These are phyloP conservation scores for Ricinus communis DNA, from an alignment of 345 rosid genomes.

Conservation along the genomic window DNA sequence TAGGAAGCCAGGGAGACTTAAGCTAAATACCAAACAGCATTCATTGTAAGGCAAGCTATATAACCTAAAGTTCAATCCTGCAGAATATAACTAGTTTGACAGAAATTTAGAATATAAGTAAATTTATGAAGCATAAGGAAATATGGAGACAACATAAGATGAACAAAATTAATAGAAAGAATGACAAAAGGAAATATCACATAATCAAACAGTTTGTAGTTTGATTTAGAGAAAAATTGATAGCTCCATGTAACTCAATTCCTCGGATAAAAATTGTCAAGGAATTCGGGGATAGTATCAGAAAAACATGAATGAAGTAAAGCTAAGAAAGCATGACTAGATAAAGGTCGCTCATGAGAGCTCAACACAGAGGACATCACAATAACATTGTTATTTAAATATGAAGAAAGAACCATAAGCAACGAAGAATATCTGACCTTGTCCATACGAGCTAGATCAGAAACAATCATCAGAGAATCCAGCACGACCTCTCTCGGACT, in stretches of 20 bases:
- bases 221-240: not conserved
- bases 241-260: not conserved
- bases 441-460: conserved; percentile 95
- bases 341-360: not conserved
- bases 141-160: not conserved
- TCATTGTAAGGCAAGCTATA: not conserved
- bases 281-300: not conserved
- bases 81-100: not conserved
- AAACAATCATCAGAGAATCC: conserved; percentile 84
- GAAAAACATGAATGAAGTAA: not conserved
- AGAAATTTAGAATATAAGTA: not conserved
- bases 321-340: not conserved
- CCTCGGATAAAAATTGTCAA: not conserved
- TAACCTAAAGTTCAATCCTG: not conserved
- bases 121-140: not conserved
- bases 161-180: not conserved
- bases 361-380: not conserved
- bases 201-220: not conserved
- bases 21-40: not conserved
- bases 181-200: not conserved
- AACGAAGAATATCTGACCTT: conserved; percentile 50
- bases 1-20: not conserved
- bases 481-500: conserved; percentile 78
- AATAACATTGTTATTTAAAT: not conserved
- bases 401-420: not conserved